These are phyloP conservation scores for Pseudoscleropodium purum DNA, from an alignment of 225 moss, liverwort and hornwort genomes.

Conservation along the genomic window DNA sequence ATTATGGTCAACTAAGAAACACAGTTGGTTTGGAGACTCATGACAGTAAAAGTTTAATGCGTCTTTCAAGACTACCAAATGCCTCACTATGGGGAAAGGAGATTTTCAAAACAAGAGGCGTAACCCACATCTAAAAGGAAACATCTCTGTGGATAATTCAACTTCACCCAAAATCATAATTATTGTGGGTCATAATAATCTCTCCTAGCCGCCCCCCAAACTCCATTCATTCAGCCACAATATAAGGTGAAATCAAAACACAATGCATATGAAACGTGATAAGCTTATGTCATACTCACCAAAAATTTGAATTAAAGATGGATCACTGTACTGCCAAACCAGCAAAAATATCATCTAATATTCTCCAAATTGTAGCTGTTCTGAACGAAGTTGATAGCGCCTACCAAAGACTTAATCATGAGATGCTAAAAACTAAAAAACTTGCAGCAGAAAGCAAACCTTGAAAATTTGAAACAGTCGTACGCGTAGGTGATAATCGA, in stretches of 20 bases:
- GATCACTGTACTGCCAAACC: not conserved
- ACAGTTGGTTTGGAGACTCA: not conserved
- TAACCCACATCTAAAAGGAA: not conserved
- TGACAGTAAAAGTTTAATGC: not conserved
- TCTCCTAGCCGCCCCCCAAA: not conserved
- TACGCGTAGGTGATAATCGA: not conserved
- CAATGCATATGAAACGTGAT: not conserved
- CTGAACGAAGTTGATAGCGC: not conserved
- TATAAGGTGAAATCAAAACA: not conserved
- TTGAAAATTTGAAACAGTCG: not conserved
- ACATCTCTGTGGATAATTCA: not conserved
- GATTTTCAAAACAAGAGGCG: not conserved
- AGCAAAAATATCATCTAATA: not conserved
- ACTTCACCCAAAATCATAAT: not conserved
- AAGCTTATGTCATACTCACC: not conserved
- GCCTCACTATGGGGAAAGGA: not conserved
- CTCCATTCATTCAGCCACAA: not conserved
- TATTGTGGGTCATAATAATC: not conserved
- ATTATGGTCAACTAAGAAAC: not conserved
- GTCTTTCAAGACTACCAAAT: not conserved
- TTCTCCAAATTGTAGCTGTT: not conserved
- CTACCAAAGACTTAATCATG: not conserved
- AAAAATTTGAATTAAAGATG: not conserved
- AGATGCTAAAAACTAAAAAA: not conserved
- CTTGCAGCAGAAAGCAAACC: not conserved